Evolutionary conservation across 2,329 filamentous ascomycete genomes (phyloP).

Genomic region (Leptographium radiaticola): DNA sequence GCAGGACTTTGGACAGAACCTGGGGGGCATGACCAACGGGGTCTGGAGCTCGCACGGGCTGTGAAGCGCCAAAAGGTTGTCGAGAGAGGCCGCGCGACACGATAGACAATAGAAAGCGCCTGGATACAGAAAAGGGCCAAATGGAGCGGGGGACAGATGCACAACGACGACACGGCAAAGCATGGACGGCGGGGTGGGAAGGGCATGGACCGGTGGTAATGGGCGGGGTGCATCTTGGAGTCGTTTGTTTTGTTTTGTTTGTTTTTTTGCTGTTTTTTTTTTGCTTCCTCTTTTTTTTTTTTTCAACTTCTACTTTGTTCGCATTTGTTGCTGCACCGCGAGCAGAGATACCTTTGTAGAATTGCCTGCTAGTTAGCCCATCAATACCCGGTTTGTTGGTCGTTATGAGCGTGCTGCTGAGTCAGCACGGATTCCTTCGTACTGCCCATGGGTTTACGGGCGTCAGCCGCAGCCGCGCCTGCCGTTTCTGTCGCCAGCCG

Average conservation of each 20-base stretch:
- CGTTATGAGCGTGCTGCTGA: too few species aligned
- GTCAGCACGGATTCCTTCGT: too few species aligned
- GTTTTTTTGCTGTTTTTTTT: neutral
- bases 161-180: neutral
- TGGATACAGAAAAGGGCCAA: neutral
- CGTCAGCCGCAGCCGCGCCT: too few species aligned
- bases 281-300: neutral
- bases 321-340: neutral
- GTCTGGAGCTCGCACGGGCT: slow-evolving; percentile 13
- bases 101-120: neutral
- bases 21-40: slow-evolving; percentile 17
- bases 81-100: neutral
- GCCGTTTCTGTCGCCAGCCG: too few species aligned
- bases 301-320: neutral
- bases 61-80: neutral
- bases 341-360: neutral
- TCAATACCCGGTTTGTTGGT: neutral
- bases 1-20: slow-evolving; percentile 23
- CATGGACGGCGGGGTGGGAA: neutral
- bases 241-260: neutral
- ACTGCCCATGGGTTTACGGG: too few species aligned
- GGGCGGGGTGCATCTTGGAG: neutral
- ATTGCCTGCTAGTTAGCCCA: neutral
- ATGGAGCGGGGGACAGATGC: neutral
- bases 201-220: neutral